Evolutionary conservation across 768 basidiomycete genomes (phyloP).

Genomic region (Psilocybe cyanescens): DNA sequence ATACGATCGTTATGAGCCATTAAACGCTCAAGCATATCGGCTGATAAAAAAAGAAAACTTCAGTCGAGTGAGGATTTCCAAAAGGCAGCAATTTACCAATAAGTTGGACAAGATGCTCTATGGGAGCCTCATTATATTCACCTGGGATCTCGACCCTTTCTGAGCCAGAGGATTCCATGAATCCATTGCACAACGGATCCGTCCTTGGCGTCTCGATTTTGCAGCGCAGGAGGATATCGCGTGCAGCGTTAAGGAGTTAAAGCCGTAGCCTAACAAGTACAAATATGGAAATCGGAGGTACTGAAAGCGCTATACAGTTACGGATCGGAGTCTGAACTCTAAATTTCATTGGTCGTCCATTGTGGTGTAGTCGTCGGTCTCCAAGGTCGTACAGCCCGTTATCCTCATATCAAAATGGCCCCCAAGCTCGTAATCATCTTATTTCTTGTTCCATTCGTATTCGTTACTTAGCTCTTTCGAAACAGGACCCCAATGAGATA

Average conservation of each 20-base stretch:
- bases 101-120: constrained; percentile 85
- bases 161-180: constrained; percentile 71
- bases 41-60: constrained; percentile 42
- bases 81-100: constrained; percentile 61
- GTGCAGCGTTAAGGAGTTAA: constrained; percentile 15
- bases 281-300: constrained; percentile 28
- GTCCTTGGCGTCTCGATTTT: constrained; percentile 30
- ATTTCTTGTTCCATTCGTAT: neutral
- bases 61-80: constrained; percentile 1
- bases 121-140: constrained; percentile 81
- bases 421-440: constrained; percentile 69
- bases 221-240: constrained; percentile 10
- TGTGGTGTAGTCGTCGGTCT: constrained; percentile 11
- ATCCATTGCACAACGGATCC: constrained; percentile 69
- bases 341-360: constrained; percentile 30
- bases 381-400: constrained; percentile 30
- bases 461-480: constrained; percentile 10
- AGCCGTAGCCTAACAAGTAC: constrained; percentile 35
- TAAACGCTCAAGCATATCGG: constrained; percentile 95
- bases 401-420: constrained; percentile 57
- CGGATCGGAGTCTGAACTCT: constrained; percentile 58
- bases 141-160: constrained; percentile 80
- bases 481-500: constrained; percentile 93
- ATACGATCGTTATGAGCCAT: constrained; percentile 97
- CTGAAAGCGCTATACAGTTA: constrained; percentile 61